These are phyloP conservation scores for Lodderomyces metapsilosis DNA, from an alignment of 1,139 yeast species.

Conservation along the genomic window DNA sequence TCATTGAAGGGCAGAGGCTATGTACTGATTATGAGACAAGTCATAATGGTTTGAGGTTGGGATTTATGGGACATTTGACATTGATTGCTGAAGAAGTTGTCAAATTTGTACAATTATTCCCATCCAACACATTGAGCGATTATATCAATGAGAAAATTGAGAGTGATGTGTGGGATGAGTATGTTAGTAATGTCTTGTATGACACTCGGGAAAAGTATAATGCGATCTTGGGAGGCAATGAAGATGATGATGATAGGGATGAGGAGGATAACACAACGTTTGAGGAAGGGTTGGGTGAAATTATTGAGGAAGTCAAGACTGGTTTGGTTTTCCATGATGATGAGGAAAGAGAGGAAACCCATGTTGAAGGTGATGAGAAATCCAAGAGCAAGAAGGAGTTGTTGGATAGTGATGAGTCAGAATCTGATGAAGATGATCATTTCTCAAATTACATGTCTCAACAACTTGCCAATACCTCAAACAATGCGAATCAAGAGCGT, in stretches of 20 bases:
- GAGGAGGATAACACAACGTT: slow-evolving; percentile 38
- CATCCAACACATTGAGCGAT: slow-evolving; percentile 59
- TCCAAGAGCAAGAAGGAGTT: slow-evolving; percentile 11
- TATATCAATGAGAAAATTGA: slow-evolving; percentile 59
- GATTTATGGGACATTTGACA: slow-evolving; percentile 97
- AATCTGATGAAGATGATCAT: slow-evolving; percentile 34
- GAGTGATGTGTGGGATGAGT: slow-evolving; percentile 73
- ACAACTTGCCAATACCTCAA: slow-evolving; percentile 56
- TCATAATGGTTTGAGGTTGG: slow-evolving; percentile 70
- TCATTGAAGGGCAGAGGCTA: slow-evolving; percentile 76
- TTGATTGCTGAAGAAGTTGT: slow-evolving; percentile 96
- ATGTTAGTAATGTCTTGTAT: slow-evolving; percentile 78
- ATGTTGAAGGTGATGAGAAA: background rate
- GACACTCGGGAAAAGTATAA: slow-evolving; percentile 93
- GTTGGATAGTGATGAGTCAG: slow-evolving; percentile 26
- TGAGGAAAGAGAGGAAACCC: slow-evolving; percentile 18
- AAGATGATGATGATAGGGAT: slow-evolving; percentile 36
- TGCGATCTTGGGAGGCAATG: slow-evolving; percentile 74
- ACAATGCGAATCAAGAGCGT: slow-evolving; percentile 35
- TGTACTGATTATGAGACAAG: slow-evolving; percentile 68
- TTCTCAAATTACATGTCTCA: slow-evolving; percentile 84
- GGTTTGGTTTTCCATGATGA: slow-evolving; percentile 37
- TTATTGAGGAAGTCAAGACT: slow-evolving; percentile 38
- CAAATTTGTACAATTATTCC: slow-evolving; percentile 78
- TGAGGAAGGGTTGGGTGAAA: slow-evolving; percentile 50